These are phyloP conservation scores for Corynascus novoguineensis DNA, from an alignment of 495 filamentous ascomycete species.

Conservation along the genomic window DNA sequence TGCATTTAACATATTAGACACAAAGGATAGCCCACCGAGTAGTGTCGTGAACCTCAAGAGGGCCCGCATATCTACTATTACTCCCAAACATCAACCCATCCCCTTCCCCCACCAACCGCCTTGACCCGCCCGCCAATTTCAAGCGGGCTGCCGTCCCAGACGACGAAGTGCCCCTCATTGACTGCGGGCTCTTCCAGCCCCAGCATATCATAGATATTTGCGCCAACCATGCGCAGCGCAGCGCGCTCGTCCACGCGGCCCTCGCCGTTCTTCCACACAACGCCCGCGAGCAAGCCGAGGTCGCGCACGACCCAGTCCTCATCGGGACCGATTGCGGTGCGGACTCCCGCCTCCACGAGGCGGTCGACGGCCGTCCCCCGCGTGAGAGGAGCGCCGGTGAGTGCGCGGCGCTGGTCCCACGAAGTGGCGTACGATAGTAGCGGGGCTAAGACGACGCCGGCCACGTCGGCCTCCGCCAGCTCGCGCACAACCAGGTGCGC, in stretches of 20 bases:
- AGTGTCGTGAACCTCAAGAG: too few relatives aligned
- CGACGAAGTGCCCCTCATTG: slow-evolving; percentile 34
- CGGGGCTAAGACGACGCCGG: slow-evolving; percentile 48
- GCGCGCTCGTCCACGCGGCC: slow-evolving; percentile 43
- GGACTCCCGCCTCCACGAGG: slow-evolving; percentile 43
- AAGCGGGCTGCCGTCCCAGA: slow-evolving; percentile 44
- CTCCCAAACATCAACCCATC: slow-evolving; percentile 6
- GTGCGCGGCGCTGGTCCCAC: slow-evolving; percentile 46
- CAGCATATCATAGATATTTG: slow-evolving; percentile 46
- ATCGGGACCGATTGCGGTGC: slow-evolving; percentile 40
- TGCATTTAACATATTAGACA: too few relatives aligned
- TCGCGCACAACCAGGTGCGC: slow-evolving; percentile 44
- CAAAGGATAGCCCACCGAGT: too few relatives aligned
- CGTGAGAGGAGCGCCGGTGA: slow-evolving; percentile 48
- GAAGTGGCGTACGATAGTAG: slow-evolving; percentile 35
- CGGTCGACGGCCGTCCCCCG: slow-evolving; percentile 46
- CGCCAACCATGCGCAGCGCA: slow-evolving; percentile 36
- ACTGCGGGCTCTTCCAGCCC: slow-evolving; percentile 32
- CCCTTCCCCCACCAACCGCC: slow-evolving; percentile 33
- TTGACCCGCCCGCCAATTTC: slow-evolving; percentile 39
- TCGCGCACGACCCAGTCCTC: slow-evolving; percentile 49
- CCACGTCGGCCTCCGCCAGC: slow-evolving; percentile 40
- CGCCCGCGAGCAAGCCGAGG: slow-evolving; percentile 45
- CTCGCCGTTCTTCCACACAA: slow-evolving; percentile 44
- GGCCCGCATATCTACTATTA: too few relatives aligned